phyloP scores from a whole-genome alignment of 2,329 filamentous ascomycete genomes.

The Xylaria digitata region DNA sequence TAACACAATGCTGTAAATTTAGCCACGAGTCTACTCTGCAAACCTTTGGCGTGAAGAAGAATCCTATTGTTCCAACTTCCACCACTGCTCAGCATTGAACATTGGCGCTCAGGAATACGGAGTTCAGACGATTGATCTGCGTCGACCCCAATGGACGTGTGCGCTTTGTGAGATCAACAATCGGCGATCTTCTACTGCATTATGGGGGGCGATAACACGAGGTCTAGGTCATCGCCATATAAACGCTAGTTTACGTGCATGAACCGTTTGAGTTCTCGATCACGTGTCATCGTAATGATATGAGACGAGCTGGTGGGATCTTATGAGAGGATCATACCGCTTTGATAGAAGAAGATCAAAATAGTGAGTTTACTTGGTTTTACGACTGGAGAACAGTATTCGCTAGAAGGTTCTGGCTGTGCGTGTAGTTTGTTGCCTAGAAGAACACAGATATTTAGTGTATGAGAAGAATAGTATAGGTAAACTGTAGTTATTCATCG shows the following conservation, averaged over 20 bases:
- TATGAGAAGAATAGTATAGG: too few relatives aligned
- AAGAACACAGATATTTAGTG: too few relatives aligned
- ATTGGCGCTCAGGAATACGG: background rate
- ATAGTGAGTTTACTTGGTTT: too few relatives aligned
- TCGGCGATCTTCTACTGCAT: background rate
- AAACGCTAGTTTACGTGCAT: constrained; percentile 3
- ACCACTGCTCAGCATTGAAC: background rate
- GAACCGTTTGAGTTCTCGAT: constrained; percentile 1
- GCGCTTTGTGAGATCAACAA: constrained; percentile 12
- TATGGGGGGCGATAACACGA: background rate
- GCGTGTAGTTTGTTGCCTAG: too few relatives aligned
- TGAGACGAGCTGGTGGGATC: constrained; percentile 8
- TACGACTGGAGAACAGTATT: too few relatives aligned
- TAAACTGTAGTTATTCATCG: too few relatives aligned
- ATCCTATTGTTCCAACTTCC: background rate
- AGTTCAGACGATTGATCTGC: constrained; percentile 31
- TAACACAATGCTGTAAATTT: too few relatives aligned
- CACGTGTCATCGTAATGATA: constrained; percentile 5
- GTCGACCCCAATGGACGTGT: constrained; percentile 2
- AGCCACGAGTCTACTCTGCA: background rate
- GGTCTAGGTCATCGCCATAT: background rate
- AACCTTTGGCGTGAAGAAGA: background rate
- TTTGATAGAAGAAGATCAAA: background rate
- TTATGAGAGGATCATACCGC: background rate
- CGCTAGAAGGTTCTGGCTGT: too few relatives aligned